Evolutionary conservation across 768 basidiomycete genomes (phyloP).

Genomic region (Rhodotorula toruloides): DNA sequence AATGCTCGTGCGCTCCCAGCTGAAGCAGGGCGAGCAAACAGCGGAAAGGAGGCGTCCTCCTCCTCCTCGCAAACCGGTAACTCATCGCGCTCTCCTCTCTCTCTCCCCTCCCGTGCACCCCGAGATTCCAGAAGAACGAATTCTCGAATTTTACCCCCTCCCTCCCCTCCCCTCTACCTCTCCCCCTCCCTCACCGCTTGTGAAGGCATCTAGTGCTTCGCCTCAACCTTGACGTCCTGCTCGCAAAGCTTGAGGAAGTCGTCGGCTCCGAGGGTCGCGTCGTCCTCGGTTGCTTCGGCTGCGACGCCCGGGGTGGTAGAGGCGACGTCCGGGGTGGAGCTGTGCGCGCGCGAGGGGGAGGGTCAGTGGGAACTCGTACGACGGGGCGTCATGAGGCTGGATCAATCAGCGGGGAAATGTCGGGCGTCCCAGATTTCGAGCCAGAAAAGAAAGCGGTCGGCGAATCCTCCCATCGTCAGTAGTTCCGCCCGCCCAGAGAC

Average conservation of each 20-base stretch:
- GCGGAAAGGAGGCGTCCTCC: too few relatives aligned
- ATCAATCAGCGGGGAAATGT: too few relatives aligned
- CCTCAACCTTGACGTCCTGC: constrained; percentile 65
- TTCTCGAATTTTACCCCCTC: neutral
- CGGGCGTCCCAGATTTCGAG: too few relatives aligned
- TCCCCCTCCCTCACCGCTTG: neutral
- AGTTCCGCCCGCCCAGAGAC: too few relatives aligned
- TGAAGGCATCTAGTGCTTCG: constrained; percentile 51
- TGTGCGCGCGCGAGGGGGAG: constrained; percentile 23
- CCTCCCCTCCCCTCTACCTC: neutral
- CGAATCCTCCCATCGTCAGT: too few relatives aligned
- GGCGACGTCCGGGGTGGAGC: constrained; percentile 21
- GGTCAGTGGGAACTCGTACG: neutral
- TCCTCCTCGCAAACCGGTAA: too few relatives aligned
- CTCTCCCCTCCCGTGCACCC: too few relatives aligned
- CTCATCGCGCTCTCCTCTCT: too few relatives aligned
- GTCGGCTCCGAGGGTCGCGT: constrained; percentile 58
- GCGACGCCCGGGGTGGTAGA: constrained; percentile 37
- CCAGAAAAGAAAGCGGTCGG: too few relatives aligned
- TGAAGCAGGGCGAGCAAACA: too few relatives aligned
- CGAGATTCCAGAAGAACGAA: too few relatives aligned
- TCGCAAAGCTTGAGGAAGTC: constrained; percentile 76
- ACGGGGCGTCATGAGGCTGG: neutral
- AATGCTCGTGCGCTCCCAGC: too few relatives aligned
- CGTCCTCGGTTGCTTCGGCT: constrained; percentile 48